Evolutionary conservation across 1,139 yeast genomes (phyloP), one percentile per base, ranked within the genome.

Genomic region (Yamadazyma trypodendri): DNA sequence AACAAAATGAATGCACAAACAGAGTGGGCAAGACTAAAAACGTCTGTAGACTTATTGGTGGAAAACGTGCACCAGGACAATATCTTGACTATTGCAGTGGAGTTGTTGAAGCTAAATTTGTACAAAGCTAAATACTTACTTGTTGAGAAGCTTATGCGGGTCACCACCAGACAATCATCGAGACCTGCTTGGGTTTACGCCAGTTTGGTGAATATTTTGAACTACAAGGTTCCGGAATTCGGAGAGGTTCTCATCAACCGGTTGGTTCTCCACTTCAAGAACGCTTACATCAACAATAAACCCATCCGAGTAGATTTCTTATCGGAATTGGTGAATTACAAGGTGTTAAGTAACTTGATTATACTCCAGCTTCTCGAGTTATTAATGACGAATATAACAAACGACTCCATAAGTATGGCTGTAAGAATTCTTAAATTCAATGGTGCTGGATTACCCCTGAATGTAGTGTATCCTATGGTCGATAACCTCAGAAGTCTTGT

Each of bases 221-320:
- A 86, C 56, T 72, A 84, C 6, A 80, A 83, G 50, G 55, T 86
- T 5, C 94, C 95, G 0, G 75, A 75, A 30, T 62, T 88, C 17
- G 96, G 96, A 2, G 74, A 73, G 40, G 55, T 84, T 4, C 46
- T 86, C 25, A 57, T 72, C 0, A 56, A 69, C 6, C 65, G 95
- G 45, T 60, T 83, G 22, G 62, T 84, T 1, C 52, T 82, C 3
- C 81, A 73, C 41, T 85, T 86, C 57, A 70, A 84, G 34, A 69
- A 73, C 46, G 71, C 74, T 2, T 84, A 68, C 54, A 63, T 70
- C 43, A 56, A 67, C 16, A 72, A 77, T 47, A 74, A 46, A 53
- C 0, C 52, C 55, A 3, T 77, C 81, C 39, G 54, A 63, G 13
- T 59, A 73, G 10, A 60, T 77, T 79, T 89, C 44, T 40, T 89